Base-by-base conservation (phyloP, 371 early-diverging fungal genomes). In the Mucor lusitanicus region DNA sequence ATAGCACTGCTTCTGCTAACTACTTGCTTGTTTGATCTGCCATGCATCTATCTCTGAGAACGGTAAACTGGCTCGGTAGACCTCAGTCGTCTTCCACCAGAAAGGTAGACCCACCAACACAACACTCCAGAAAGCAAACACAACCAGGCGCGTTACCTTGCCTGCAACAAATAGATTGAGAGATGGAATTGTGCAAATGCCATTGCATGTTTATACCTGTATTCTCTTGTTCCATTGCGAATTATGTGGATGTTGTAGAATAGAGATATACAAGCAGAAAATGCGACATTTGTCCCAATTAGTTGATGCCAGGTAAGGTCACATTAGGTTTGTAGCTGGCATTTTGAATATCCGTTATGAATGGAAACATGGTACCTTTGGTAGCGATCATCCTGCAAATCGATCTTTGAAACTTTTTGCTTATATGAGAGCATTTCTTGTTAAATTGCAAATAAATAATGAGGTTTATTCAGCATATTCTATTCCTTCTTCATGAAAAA, bases 61-160 rank as follows among this genome's bases (percentile, higher is more conserved):
- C 4, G 97, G 96, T 48, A 97, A 74, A 25, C 87, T 84, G 0
- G 97, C 96, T 50, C 97, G 87, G 71, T 97, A 92, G 0, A 97
- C 93, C 40, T 91, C 90, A 0, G 97, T 96, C 2, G 95, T 94
- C 50, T 90, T 87, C 92, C 93, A 95, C 97, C 97, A 96, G 40
- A 96, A 84, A 0, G 97, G 97, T 13, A 95, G 57, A 0, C 90
- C 94, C 21, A 94, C 39, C 15, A 92, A 74, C 13, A 94, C 79
- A 1, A 94, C 79, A 27, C 65, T 64, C 88, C 88, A 90, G 59
- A 90, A 84, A 6, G 88, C 80, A 27, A 80, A 66, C 30, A 90
- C 67, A 53, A 90, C 80, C 30, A 75, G 65, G 27, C 82, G 82
- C 40, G 80, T 81, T 37, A 64, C 63, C 48, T 55, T 65, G 15